A percentile compares a stretch with the other conserved stretches of the same genome.
Conservation (phyloP, 139 green algal species). For the Pleodorina starrii region DNA sequence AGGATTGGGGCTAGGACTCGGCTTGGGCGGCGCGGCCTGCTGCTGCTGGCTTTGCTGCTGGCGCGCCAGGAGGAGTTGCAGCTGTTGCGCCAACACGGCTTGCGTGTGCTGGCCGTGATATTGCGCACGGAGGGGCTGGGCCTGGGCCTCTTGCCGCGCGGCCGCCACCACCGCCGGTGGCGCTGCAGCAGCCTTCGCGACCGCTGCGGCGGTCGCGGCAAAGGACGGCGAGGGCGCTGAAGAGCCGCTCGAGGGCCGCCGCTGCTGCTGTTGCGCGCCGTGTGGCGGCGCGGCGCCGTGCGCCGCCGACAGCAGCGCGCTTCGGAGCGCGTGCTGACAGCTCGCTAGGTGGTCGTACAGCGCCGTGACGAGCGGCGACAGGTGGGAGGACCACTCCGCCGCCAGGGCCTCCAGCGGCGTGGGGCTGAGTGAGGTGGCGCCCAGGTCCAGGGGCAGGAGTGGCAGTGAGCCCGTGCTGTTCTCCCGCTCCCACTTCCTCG, state of each 20-base stretch:
- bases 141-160: too few relatives aligned
- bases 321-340: background rate
- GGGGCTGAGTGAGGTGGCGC: background rate
- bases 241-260: background rate
- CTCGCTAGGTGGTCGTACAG: background rate
- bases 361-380: conserved; percentile 10
- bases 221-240: background rate
- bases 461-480: background rate
- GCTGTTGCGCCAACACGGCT: background rate
- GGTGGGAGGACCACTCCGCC: background rate
- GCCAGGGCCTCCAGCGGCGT: conserved; percentile 12
- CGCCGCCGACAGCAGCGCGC: background rate
- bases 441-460: background rate
- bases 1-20: background rate
- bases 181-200: background rate
- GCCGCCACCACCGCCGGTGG: too few relatives aligned
- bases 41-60: background rate
- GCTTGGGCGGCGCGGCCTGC: background rate
- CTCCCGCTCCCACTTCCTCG: too few relatives aligned
- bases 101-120: too few relatives aligned
- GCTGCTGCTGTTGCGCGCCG: background rate
- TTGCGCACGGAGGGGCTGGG: too few relatives aligned
- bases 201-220: background rate
- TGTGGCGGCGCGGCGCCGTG: background rate
- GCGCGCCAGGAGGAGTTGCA: background rate